phyloP scores from a whole-genome alignment of 2,329 filamentous ascomycete species.

The Aspergillus cejpii region DNA sequence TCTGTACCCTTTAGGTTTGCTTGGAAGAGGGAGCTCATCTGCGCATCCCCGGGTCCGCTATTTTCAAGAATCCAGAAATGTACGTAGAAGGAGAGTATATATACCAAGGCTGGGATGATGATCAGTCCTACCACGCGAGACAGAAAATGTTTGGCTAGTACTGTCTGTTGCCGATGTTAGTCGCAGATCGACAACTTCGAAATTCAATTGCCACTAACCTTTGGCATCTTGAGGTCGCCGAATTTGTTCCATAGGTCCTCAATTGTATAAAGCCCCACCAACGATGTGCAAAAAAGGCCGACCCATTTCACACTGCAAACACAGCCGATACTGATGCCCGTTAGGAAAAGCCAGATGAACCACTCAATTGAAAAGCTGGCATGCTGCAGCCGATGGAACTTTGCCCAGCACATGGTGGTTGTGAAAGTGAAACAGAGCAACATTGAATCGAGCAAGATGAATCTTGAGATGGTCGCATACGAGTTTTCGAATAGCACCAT shows the following conservation, averaged over 20 bases:
- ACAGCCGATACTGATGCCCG: constrained; percentile 90
- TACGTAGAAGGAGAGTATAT: constrained; percentile 89
- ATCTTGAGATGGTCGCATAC: constrained; percentile 96
- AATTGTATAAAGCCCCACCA: constrained; percentile 90
- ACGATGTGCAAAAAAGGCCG: constrained; percentile 86
- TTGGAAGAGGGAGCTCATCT: constrained; percentile 99
- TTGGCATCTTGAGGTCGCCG: constrained; percentile 84
- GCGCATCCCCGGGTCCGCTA: constrained; percentile 93
- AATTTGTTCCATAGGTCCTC: constrained; percentile 99
- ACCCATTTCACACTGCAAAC: constrained; percentile 99
- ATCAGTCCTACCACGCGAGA: constrained; percentile 83
- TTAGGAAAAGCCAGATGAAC: constrained; percentile 91
- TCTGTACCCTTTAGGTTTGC: constrained; percentile 91
- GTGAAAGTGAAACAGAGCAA: constrained; percentile 97
- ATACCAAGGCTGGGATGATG: constrained; percentile 78
- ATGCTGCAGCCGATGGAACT: constrained; percentile 83
- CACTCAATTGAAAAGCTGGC: constrained; percentile 84
- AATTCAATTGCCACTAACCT: constrained; percentile 46
- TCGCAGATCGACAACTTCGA: constrained; percentile 7
- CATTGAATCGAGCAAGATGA: constrained; percentile 98
- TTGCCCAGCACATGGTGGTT: constrained; percentile 93
- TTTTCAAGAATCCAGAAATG: constrained; percentile 93
- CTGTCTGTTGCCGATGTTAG: constrained; percentile 43
- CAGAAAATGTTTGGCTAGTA: constrained; percentile 68
- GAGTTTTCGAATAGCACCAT: constrained; percentile 99